Base-by-base conservation (phyloP, 179 eudicot genomes). In the Beta lomatogona region DNA sequence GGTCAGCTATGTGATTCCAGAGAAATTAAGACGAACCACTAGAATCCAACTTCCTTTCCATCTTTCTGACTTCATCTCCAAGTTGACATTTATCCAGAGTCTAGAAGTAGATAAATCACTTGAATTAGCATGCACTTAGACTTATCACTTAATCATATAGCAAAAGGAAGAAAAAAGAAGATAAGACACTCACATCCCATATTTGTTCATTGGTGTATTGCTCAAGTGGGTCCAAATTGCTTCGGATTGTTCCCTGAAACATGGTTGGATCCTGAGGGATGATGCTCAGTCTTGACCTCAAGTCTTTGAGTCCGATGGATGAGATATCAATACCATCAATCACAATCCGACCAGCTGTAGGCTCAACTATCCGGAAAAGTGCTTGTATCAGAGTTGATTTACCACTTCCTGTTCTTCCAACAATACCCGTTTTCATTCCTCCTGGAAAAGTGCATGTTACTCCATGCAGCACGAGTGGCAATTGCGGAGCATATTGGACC, bases 51-150 rank as follows among this genome's bases (percentile, higher is more conserved):
- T 79, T 79, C 5, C 3, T 4, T 19, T 68, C 74, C 54, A 67
- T 68, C 21, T 69, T 79, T n/a, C 74, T 55, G 41, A 79, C 75
- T 68, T 36, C 75, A 19, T 67, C 73, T 50, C 81, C 81, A 31
- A 79, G 81, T 41, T 79, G 81, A 10, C 81, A 69, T 36, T 79
- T 67, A 68, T 79, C 81, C 50, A 67, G 22, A n/a, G 57, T 31
- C 81, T 69, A 14, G 0, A 57, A 4, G 28, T n/a, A 1, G 19
- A 7, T 6, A 16, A 75, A 31, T 25, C 52, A 18, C 44, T 69
- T 3, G 55, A 45, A 28, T 45, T 16, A 19, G 53, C 11, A 16
- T 1, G 73, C 8, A 28, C 0, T 36, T 36, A 1, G 41, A 11
- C 6, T 41, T 68, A 41, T 68, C 3, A 21, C 5, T 44, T 44